phyloP scores from a whole-genome alignment of 257 asterid species.

The Ehretia macrophylla region DNA sequence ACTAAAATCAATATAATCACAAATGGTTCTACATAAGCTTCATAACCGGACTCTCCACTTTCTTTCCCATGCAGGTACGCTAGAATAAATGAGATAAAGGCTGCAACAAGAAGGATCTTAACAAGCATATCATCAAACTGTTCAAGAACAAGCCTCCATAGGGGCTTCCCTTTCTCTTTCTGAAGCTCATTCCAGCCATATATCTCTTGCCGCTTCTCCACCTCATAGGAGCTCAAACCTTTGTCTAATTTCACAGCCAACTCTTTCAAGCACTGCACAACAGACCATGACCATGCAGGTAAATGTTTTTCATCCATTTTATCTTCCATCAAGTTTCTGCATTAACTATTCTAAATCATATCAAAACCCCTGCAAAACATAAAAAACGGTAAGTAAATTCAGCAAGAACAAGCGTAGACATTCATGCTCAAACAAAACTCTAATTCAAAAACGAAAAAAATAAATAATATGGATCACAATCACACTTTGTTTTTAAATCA shows the following conservation, averaged over 20 bases:
- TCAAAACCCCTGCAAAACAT: background rate
- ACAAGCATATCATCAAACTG: constrained; percentile 81
- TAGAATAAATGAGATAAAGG: constrained; percentile 59
- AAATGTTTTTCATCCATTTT: constrained; percentile 37
- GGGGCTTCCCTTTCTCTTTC: constrained; percentile 70
- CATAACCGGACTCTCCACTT: constrained; percentile 41
- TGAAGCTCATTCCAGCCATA: constrained; percentile 69
- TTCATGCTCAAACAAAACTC: too few species aligned
- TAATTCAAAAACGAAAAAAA: too few species aligned
- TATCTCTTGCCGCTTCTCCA: constrained; percentile 50
- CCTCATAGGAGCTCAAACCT: constrained; percentile 60
- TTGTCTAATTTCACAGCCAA: constrained; percentile 58
- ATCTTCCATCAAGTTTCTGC: constrained; percentile 29
- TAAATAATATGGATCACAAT: too few species aligned
- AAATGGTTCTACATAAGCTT: constrained; percentile 62
- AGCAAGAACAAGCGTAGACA: too few species aligned
- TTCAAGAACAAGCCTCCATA: constrained; percentile 65
- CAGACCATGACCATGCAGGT: constrained; percentile 74
- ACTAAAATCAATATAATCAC: constrained; percentile 54
- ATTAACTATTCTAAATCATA: constrained; percentile 15
- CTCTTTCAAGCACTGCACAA: constrained; percentile 65
- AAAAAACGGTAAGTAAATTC: too few species aligned
- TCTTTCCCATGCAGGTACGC: constrained; percentile 56
- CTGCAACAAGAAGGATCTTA: constrained; percentile 67
- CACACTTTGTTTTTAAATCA: too few species aligned